Base-by-base conservation (phyloP, 495 filamentous ascomycete species). In the Thermothielavioides terrestris region DNA sequence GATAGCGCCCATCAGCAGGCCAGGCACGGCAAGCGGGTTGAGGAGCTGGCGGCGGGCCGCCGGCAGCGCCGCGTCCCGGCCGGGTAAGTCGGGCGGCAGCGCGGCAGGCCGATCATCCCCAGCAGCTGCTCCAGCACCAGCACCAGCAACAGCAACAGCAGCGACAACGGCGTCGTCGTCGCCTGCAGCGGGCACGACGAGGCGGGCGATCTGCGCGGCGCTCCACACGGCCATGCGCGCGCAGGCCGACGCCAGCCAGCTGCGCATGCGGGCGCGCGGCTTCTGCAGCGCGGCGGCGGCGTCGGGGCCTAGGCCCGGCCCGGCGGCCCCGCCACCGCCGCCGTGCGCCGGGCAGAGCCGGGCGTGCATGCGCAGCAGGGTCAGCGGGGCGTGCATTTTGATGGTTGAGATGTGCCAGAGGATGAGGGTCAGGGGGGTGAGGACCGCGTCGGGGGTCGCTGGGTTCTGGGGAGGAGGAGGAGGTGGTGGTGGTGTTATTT, bases 1-100 rank as follows among this genome's bases (percentile, higher is more conserved):
- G 17, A 68, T 54, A 15, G 65, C 65, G 45, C 61, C 58, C 63
- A 61, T 66, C 25, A 66, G 39, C 4, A 66, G 43, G 20, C 57
- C 56, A 1, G 61, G 52, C 9, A 56, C 43, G 1, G 59, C 51
- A 3, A 66, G 50, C 0, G 65, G 63, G 54, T 66, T 66, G 21
- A 66, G 50, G n/a, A 25, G 28, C 4, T 59, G 47, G 35, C 56
- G 49, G 27, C 20, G 6, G 34, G 34, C 4, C 5, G 34, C 6
- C n/a, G n/a, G n/a, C n/a, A n/a, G n/a, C n/a, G n/a, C n/a, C n/a
- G n/a, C n/a, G n/a, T n/a, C n/a, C n/a, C n/a, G n/a, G n/a, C n/a
- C n/a, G n/a, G n/a, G n/a, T n/a, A n/a, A n/a, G n/a, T n/a, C n/a
- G 34, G 34, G 42, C 20, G 14, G 20, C 14, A 2, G 17, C 4